Conservation (phyloP, 495 filamentous ascomycete genomes). For the Tirmania nivea region DNA sequence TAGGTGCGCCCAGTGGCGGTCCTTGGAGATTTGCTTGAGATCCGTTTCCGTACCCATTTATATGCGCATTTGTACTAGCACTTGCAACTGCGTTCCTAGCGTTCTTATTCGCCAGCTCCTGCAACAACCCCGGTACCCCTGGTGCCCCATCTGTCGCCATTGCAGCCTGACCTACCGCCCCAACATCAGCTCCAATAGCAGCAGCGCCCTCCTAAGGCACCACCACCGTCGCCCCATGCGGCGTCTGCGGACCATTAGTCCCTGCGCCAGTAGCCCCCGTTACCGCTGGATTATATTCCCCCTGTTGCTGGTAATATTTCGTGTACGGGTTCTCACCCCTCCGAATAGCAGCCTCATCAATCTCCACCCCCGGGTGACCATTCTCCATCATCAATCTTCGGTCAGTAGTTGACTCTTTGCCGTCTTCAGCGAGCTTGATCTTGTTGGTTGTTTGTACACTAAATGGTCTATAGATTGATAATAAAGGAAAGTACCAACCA, state of each 20-base stretch:
- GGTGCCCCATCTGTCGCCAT: too few relatives aligned
- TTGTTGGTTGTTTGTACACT: constrained; percentile 27
- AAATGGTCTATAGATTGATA: constrained; percentile 25
- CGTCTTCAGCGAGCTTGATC: constrained; percentile 29
- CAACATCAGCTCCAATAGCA: too few relatives aligned
- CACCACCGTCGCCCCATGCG: background rate
- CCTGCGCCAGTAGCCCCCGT: background rate
- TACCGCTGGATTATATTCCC: constrained; percentile 18
- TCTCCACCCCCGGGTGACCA: constrained; percentile 32
- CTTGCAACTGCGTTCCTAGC: too few relatives aligned
- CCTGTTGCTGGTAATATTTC: constrained; percentile 42
- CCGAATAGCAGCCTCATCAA: constrained; percentile 40
- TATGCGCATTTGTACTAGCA: too few relatives aligned
- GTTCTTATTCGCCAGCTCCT: too few relatives aligned
- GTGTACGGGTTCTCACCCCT: constrained; percentile 43
- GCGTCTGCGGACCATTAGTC: background rate
- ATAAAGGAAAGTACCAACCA: constrained; percentile 4
- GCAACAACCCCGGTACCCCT: too few relatives aligned
- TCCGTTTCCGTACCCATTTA: too few relatives aligned
- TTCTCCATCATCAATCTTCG: constrained; percentile 33
- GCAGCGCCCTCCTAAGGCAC: background rate
- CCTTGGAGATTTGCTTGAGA: too few relatives aligned
- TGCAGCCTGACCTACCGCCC: too few relatives aligned
- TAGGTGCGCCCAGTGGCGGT: too few relatives aligned
- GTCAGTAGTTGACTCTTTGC: constrained; percentile 27